These are phyloP conservation scores for Pilatotrama ljubarskyi DNA, from an alignment of 768 basidiomycete species.

Conservation along the genomic window DNA sequence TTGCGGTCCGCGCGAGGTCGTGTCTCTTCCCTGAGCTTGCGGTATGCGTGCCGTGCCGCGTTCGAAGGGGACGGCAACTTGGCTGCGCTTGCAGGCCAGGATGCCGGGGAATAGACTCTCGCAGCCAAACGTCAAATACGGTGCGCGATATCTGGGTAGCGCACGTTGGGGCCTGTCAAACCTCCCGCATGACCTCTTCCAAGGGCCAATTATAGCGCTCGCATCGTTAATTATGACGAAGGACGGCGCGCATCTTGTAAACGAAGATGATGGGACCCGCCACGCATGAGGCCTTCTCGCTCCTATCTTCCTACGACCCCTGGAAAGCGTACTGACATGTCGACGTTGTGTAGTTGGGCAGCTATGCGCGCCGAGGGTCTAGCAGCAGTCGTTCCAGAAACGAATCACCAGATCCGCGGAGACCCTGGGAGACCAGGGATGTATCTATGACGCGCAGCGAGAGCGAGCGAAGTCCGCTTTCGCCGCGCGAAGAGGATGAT, in stretches of 20 bases:
- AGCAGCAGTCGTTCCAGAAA: constrained; percentile 17
- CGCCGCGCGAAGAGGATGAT: constrained; percentile 7
- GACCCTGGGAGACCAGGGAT: constrained; percentile 16
- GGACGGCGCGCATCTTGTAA: too few relatives aligned
- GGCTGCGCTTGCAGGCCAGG: neutral
- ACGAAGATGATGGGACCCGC: neutral
- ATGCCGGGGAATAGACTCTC: neutral
- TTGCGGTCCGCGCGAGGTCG: constrained; percentile 1
- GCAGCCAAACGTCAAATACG: neutral
- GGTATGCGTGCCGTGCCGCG: neutral
- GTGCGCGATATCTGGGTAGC: neutral
- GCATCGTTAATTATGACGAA: too few relatives aligned
- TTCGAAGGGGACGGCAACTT: neutral
- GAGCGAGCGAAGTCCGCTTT: neutral
- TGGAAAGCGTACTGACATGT: neutral
- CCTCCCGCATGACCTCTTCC: neutral
- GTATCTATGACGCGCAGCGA: constrained; percentile 18
- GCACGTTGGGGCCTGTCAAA: neutral
- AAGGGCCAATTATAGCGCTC: neutral
- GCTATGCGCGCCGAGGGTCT: constrained; percentile 24
- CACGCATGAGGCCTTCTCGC: neutral
- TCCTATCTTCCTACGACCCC: neutral
- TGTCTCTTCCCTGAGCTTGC: too few relatives aligned
- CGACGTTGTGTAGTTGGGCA: constrained; percentile 17
- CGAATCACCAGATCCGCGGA: constrained; percentile 13